Evolutionary conservation across 257 asterid genomes (phyloP), one percentile per base, ranked within the genome.

Genomic region (Osmanthus fragrans): DNA sequence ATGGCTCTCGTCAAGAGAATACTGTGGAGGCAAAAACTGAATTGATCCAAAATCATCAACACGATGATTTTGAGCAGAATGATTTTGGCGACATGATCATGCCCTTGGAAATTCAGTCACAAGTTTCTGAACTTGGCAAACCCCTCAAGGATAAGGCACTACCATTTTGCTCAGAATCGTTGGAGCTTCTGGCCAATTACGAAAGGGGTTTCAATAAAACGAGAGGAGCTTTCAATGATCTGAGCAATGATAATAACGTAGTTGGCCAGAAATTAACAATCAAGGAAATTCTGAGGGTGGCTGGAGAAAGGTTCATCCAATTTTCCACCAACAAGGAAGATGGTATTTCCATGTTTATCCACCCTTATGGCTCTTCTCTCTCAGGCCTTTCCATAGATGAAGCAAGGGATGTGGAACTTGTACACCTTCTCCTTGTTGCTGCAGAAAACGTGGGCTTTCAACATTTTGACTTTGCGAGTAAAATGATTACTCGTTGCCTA

Each of bases 241-340:
- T 9, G 32, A 49, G 8, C 16, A 36, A 51, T 42, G 78, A 69
- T 25, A 65, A 18, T 10, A 58, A 40, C n/a, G 12, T n/a, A 8
- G 36, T 11, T 16, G 74, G 68, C 58, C 73, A 58, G 34, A 83
- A 77, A 54, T 27, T 90, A n/a, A 82, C 92, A 29, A 70, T 83
- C 36, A 87, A 80, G 18, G 93, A 92, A 29, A 86, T 84, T 64
- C 30, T 92, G 68, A 88, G 83, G 83, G 32, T 84, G 54, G 94
- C 90, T 3, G 95, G 92, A 56, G 92, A 88, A 75, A 86, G 85
- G 64, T 91, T 82, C 88, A 82, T 89, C 64, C 91, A 86, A 10
- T 88, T 84, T 75, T 87, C 88, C 73, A 80, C 92, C 73, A 85
- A 78, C 76, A 84, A 70, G 36, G 66, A 73, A 10, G 92, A 89